These are phyloP conservation scores for Protomyces macrosporus DNA, from an alignment of 1,139 yeast species.

Conservation along the genomic window DNA sequence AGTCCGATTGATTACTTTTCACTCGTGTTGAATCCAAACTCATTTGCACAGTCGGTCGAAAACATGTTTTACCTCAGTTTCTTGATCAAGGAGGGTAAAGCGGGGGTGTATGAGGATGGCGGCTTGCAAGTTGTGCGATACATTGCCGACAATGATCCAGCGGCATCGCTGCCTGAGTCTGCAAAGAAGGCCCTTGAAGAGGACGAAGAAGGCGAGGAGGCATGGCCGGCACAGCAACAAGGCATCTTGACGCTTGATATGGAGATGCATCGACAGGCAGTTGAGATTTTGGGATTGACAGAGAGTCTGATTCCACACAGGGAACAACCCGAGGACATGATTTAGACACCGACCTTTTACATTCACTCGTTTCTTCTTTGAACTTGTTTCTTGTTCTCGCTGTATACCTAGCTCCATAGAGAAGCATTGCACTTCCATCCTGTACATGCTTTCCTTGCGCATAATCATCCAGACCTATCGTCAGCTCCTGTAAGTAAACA, in stretches of 20 bases:
- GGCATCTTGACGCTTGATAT: slow-evolving; percentile 22
- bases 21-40: slow-evolving; percentile 66
- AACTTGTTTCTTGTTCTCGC: too few species aligned
- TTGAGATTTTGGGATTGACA: slow-evolving; percentile 11
- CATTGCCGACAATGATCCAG: slow-evolving; percentile 17
- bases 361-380: background rate
- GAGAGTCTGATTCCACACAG: slow-evolving; percentile 10
- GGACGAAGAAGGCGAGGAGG: background rate
- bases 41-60: slow-evolving; percentile 76
- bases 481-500: background rate
- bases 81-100: slow-evolving; percentile 64
- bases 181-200: background rate
- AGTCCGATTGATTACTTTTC: slow-evolving; percentile 54
- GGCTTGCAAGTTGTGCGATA: slow-evolving; percentile 44
- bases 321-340: slow-evolving; percentile 1
- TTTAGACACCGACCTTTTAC: too few species aligned
- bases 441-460: background rate
- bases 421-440: background rate
- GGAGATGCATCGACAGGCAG: slow-evolving; percentile 16
- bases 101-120: slow-evolving; percentile 46
- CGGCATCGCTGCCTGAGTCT: slow-evolving; percentile 6
- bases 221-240: slow-evolving; percentile 20
- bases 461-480: background rate
- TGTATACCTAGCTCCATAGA: too few species aligned
- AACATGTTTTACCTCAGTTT: slow-evolving; percentile 79